These are phyloP conservation scores for Blastomyces silverae DNA, from an alignment of 2,329 filamentous ascomycete species.

Conservation along the genomic window DNA sequence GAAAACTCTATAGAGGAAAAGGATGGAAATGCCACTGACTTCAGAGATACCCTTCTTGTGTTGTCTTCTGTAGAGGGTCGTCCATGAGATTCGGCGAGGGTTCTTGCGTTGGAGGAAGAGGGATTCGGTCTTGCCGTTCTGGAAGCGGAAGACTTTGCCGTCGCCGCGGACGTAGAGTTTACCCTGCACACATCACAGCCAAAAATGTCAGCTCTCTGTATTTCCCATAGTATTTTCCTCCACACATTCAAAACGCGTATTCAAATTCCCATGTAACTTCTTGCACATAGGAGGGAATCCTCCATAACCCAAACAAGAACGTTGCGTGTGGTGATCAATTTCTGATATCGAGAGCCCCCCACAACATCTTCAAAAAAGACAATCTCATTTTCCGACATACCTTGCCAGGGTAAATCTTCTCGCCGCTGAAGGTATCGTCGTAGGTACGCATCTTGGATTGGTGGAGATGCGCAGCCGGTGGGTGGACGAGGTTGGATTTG, in stretches of 20 bases:
- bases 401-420: constrained; percentile 76
- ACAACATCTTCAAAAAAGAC: background rate
- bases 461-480: constrained; percentile 40
- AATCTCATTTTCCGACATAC: constrained; percentile 44
- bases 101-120: constrained; percentile 99
- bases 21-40: constrained; percentile 55
- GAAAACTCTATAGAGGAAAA: background rate
- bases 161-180: constrained; percentile 99
- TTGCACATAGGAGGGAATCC: background rate
- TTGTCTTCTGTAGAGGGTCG: constrained; percentile 93
- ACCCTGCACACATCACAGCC: constrained; percentile 57
- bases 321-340: background rate
- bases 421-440: constrained; percentile 70
- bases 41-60: constrained; percentile 99
- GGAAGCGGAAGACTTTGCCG: constrained; percentile 99
- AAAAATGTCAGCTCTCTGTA: constrained; percentile 16
- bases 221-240: background rate
- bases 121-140: constrained; percentile 99
- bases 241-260: background rate
- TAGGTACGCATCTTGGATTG: constrained; percentile 64
- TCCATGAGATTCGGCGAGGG: constrained; percentile 98
- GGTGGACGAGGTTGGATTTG: constrained; percentile 31
- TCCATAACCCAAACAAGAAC: background rate
- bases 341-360: background rate
- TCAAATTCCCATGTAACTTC: background rate